These are phyloP conservation scores for Gomphus bonarii DNA, from an alignment of 1,284 basidiomycete species.

Conservation along the genomic window DNA sequence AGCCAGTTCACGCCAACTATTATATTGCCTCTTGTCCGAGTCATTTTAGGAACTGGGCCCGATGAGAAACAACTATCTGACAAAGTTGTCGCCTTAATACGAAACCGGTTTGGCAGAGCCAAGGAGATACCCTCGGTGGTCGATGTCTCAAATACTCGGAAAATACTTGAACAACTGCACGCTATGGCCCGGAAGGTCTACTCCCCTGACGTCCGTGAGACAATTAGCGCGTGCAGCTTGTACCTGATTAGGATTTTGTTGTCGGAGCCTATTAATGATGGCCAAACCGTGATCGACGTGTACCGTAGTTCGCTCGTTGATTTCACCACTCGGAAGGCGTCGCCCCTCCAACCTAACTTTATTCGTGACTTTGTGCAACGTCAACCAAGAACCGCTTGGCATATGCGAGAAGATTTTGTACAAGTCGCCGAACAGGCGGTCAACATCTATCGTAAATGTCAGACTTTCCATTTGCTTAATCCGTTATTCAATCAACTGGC, in stretches of 20 bases:
- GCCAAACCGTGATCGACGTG: constrained; percentile 34
- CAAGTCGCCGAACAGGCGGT: constrained; percentile 45
- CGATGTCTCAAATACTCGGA: constrained; percentile 34
- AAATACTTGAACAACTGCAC: constrained; percentile 63
- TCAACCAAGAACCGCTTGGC: constrained; percentile 61
- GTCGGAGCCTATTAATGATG: constrained; percentile 26
- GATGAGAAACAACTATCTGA: constrained; percentile 82
- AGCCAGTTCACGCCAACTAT: constrained; percentile 59
- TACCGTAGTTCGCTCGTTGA: constrained; percentile 69
- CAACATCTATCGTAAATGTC: constrained; percentile 67
- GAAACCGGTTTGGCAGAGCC: constrained; percentile 62
- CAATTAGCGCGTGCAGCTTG: constrained; percentile 61
- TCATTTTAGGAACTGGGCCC: constrained; percentile 52
- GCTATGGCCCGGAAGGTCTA: constrained; percentile 59
- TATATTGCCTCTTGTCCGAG: constrained; percentile 67
- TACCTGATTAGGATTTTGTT: constrained; percentile 60
- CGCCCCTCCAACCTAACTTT: constrained; percentile 64
- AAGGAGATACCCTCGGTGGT: constrained; percentile 53
- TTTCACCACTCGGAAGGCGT: constrained; percentile 76
- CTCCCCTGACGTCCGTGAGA: constrained; percentile 50
- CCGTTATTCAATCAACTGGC: constrained; percentile 52
- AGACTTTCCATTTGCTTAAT: constrained; percentile 68
- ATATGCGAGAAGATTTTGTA: constrained; percentile 48
- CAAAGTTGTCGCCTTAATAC: constrained; percentile 75
- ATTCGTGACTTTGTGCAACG: constrained; percentile 73